These are phyloP conservation scores for Neopestalotiopsis sp. DNA, from an alignment of 2,329 filamentous ascomycete species.

Conservation along the genomic window DNA sequence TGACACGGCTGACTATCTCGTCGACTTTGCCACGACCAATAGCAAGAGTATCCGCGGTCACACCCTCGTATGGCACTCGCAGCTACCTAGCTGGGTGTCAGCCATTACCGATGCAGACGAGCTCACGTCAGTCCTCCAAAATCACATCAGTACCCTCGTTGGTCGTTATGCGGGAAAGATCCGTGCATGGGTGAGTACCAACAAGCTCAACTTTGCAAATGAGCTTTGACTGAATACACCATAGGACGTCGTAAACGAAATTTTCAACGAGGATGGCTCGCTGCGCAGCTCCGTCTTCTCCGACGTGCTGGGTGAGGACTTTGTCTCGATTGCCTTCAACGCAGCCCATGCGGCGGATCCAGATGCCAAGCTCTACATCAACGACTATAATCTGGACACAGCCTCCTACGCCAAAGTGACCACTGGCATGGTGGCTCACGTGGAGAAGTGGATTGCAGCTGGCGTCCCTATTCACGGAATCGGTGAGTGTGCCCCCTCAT, in stretches of 20 bases:
- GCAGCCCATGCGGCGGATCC: constrained; percentile 72
- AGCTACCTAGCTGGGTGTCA: constrained; percentile 65
- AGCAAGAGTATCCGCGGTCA: constrained; percentile 67
- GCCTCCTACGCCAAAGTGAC: constrained; percentile 62
- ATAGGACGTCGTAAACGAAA: constrained; percentile 68
- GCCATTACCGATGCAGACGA: constrained; percentile 38
- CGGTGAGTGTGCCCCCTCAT: constrained; percentile 26
- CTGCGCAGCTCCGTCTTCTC: constrained; percentile 68
- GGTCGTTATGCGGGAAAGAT: constrained; percentile 68
- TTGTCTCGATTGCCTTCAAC: constrained; percentile 72
- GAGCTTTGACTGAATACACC: constrained; percentile 18
- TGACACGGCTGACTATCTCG: constrained; percentile 61
- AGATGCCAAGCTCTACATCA: constrained; percentile 74
- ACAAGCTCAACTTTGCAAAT: neutral
- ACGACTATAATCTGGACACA: constrained; percentile 73
- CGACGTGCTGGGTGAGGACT: constrained; percentile 71
- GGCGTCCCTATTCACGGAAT: constrained; percentile 69
- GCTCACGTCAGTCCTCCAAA: constrained; percentile 61
- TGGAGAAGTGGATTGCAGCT: constrained; percentile 66
- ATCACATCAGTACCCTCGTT: constrained; percentile 63
- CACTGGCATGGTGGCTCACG: constrained; percentile 55
- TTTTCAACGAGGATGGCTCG: constrained; percentile 64
- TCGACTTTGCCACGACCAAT: constrained; percentile 61
- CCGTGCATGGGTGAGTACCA: constrained; percentile 33
- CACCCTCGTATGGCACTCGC: constrained; percentile 69